Evolutionary conservation across 345 rosid genomes (phyloP).

Genomic region (Eucalyptus marginata): DNA sequence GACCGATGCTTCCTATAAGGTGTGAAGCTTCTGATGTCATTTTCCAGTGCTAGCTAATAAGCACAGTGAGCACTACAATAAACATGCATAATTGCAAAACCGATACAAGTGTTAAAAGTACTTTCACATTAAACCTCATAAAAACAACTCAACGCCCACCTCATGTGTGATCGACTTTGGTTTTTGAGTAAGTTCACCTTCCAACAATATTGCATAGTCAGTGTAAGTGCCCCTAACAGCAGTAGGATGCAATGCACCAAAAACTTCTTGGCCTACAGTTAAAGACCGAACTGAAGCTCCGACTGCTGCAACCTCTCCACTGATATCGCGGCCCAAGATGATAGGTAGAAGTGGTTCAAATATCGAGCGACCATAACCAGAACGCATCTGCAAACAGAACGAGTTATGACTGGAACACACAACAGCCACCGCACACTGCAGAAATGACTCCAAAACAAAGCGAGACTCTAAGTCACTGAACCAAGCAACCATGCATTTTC

Average conservation of each 20-base stretch:
- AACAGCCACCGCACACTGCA: neutral
- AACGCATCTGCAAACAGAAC: constrained; percentile 56
- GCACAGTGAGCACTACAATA: neutral
- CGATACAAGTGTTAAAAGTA: neutral
- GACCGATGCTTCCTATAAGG: constrained; percentile 76
- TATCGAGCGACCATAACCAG: constrained; percentile 96
- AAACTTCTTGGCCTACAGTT: constrained; percentile 75
- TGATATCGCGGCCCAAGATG: constrained; percentile 85
- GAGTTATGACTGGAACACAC: neutral
- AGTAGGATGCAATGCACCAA: constrained; percentile 97
- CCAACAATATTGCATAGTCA: constrained; percentile 75
- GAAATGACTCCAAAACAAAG: neutral
- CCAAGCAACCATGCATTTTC: neutral
- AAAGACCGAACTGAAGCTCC: constrained; percentile 58
- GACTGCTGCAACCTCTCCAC: constrained; percentile 83
- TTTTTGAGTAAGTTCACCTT: constrained; percentile 67
- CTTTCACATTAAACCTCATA: neutral
- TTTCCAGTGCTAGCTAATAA: neutral
- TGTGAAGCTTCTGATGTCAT: neutral
- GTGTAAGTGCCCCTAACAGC: constrained; percentile 90
- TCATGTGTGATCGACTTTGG: constrained; percentile 69
- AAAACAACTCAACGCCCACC: constrained; percentile 17
- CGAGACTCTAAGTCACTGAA: neutral
- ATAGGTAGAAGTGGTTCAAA: constrained; percentile 79
- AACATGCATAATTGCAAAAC: neutral